Base-by-base conservation (phyloP, 768 basidiomycete genomes). In the Tricholoma hemisulphureum region DNA sequence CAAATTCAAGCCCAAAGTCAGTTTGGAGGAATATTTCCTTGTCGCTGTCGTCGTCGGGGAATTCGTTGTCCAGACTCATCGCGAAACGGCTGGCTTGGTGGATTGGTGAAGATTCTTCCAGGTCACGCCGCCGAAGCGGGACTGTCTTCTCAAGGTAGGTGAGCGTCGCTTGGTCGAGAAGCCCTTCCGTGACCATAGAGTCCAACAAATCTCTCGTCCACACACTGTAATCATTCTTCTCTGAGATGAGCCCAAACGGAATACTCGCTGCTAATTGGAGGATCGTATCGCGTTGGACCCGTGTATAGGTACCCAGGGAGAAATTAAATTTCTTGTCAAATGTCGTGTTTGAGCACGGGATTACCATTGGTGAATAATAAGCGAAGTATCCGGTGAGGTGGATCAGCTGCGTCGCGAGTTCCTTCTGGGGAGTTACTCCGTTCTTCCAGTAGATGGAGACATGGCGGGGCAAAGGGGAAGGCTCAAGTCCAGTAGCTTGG, bases 171-270 rank as follows among this genome's bases (percentile, higher is more conserved):
- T n/a, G n/a, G n/a, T n/a, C n/a, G n/a, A n/a, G n/a, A n/a, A n/a
- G n/a, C n/a, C n/a, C n/a, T n/a, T n/a, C n/a, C n/a, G n/a, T n/a
- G 10, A 39, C 37, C 37, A 39, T 39, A 21, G 10, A 21, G 8
- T 13, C 24, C 54, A 52, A 20, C 51, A 52, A 24, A 35, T 52
- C 51, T 21, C 51, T 31, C 34, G 51, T 52, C 51, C 51, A 52
- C 3, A 34, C 29, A 4, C 51, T 14, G 14, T 31, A 52, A 20
- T 2, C 3, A 52, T 52, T 52, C 14, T 11, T 14, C 11, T 11
- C 21, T 6, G 51, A 52, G 4, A 1, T 29, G 7, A 7, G 14
- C 21, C 6, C 14, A 35, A 31, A 52, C 20, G 2, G 5, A 21
- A 35, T n/a, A 14, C 13, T 4, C 10, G 7, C 6, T 11, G 51